Base-by-base conservation (phyloP, 305 asterid genomes). In the Rubia tinctorum region DNA sequence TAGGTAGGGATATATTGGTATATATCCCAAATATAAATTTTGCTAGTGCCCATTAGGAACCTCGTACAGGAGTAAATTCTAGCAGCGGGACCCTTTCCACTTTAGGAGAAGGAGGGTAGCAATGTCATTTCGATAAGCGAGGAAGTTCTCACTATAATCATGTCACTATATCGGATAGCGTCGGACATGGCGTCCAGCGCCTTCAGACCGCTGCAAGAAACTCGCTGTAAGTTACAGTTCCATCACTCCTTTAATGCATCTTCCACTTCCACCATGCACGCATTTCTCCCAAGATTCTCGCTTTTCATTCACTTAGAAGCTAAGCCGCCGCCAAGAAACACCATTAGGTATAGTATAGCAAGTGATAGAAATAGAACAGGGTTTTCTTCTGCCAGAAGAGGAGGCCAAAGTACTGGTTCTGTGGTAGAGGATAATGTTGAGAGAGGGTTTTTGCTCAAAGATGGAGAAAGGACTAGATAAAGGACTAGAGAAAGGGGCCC, bases 141-240 rank as follows among this genome's bases (percentile, higher is more conserved):
- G 12, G 13, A 8, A 65, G 15, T 45, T 45, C 14, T 45, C 53
- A 10, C 0, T 45, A 45, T 45, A 45, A 7, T 43, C 34, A 1
- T 30, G 34, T 30, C 34, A 30, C 34, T 30, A 44, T 45, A 60
- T 45, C 3, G 69, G 51, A 66, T 71, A 77, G 79, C 75, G 67
- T 74, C 88, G 79, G 80, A 72, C 23, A 87, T 87, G 85, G 84
- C 83, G 76, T 83, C 90, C 82, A 78, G 75, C 27, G 71, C 82
- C 82, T 78, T 82, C 82, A 85, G 84, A 79, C 86, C 89, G 39
- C 82, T 85, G 64, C 89, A 82, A 71, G 86, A 80, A 72, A 77
- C 81, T 71, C 84, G 66, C 87, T 80, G 81, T 64, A 85, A 85
- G 77, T 71, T 82, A 80, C 81, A 85, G 76, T 71, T 82, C 83